These are phyloP conservation scores for Carpinus fangiana DNA, from an alignment of 306 rosid genomes.

Conservation along the genomic window DNA sequence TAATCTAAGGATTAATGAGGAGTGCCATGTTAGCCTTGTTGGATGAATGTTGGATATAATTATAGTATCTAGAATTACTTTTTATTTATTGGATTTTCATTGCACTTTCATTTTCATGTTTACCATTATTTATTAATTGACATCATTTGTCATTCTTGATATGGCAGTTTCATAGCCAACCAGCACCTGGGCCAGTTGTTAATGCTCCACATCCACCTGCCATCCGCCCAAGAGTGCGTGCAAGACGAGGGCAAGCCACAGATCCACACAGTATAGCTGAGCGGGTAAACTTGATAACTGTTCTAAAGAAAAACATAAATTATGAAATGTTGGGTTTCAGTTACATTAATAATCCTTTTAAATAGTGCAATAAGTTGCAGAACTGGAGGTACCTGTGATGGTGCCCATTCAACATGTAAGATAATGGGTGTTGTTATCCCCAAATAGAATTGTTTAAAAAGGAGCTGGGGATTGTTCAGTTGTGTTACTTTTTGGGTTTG, in stretches of 20 bases:
- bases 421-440: neutral
- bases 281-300: conserved; percentile 46
- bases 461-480: neutral
- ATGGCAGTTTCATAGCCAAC: conserved; percentile 62
- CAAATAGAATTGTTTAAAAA: neutral
- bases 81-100: conserved; percentile 6
- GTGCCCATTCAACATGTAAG: neutral
- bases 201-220: conserved; percentile 56
- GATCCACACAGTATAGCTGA: conserved; percentile 99
- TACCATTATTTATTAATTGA: conserved; percentile 11
- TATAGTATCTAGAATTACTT: too few relatives aligned
- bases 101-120: neutral
- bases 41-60: too few relatives aligned
- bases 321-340: neutral
- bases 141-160: conserved; percentile 18
- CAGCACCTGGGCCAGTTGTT: conserved; percentile 33
- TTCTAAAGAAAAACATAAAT: conserved; percentile 2
- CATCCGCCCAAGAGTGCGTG: conserved; percentile 88
- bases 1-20: too few relatives aligned
- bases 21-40: too few relatives aligned
- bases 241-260: conserved; percentile 97
- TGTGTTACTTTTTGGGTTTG: neutral
- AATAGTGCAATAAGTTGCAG: neutral
- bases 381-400: neutral
- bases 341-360: neutral